These are phyloP conservation scores for Hypoxylon rickii DNA, from an alignment of 495 filamentous ascomycete species.

Conservation along the genomic window DNA sequence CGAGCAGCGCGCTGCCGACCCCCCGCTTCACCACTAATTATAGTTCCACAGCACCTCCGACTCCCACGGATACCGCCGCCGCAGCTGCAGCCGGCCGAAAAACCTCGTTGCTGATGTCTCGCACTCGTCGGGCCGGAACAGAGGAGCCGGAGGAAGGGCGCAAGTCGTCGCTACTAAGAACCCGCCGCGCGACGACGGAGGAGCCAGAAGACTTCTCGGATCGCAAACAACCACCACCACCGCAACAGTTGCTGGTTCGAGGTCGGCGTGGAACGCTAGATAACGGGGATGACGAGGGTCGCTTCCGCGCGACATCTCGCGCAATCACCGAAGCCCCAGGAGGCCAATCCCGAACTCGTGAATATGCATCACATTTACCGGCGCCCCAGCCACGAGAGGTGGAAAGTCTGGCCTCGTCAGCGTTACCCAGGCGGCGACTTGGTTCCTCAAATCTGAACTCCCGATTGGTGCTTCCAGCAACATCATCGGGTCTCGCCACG, in stretches of 20 bases:
- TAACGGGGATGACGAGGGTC: constrained; percentile 51
- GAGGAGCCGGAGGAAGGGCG: constrained; percentile 55
- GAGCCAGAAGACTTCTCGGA: constrained; percentile 51
- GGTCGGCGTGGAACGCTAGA: constrained; percentile 48
- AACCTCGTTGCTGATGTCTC: constrained; percentile 50
- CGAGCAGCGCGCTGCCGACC: constrained; percentile 47
- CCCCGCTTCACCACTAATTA: constrained; percentile 45
- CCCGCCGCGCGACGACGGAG: constrained; percentile 51
- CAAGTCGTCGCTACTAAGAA: constrained; percentile 50
- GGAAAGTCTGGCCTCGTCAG: constrained; percentile 40
- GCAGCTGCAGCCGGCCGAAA: constrained; percentile 42
- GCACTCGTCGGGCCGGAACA: constrained; percentile 48
- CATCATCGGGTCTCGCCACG: constrained; percentile 25
- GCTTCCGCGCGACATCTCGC: constrained; percentile 59
- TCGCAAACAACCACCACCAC: constrained; percentile 47
- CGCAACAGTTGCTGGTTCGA: constrained; percentile 41
- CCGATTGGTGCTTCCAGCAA: constrained; percentile 39
- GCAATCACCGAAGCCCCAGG: constrained; percentile 61
- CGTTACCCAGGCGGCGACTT: constrained; percentile 50
- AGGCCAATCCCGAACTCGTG: constrained; percentile 37
- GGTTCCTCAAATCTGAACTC: constrained; percentile 44
- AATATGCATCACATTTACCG: constrained; percentile 37
- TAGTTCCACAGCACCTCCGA: constrained; percentile 37
- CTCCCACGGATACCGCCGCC: constrained; percentile 25
- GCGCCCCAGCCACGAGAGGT: constrained; percentile 37